These are phyloP conservation scores for Aspergillus sp. DNA, from an alignment of 2,329 filamentous ascomycete genomes.

Conservation along the genomic window DNA sequence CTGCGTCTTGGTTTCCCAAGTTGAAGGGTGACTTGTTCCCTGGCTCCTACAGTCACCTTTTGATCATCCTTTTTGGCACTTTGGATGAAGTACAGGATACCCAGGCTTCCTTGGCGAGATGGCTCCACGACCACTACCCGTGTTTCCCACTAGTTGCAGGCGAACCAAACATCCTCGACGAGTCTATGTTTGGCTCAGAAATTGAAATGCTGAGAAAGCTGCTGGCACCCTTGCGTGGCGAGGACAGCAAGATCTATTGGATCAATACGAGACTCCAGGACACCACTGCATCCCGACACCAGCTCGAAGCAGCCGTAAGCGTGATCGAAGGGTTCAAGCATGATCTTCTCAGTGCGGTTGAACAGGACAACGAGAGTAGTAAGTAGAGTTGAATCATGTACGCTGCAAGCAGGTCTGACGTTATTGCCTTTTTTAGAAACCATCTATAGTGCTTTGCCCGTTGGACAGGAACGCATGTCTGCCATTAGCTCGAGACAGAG, in stretches of 20 bases:
- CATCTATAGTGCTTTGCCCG: conserved; percentile 8
- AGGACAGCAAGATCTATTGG: conserved; percentile 12
- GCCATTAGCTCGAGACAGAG: conserved; percentile 12
- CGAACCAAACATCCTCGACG: conserved; percentile 7
- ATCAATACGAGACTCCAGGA: conserved; percentile 9
- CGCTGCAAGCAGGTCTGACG: too few species aligned
- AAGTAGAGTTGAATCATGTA: conserved; percentile 2
- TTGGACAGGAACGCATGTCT: conserved; percentile 6
- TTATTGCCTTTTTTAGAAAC: conserved; percentile 6
- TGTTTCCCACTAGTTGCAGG: not conserved
- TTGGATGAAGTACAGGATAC: conserved; percentile 61
- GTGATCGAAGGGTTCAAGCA: conserved; percentile 19
- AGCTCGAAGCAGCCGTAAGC: conserved; percentile 12
- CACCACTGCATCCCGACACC: conserved; percentile 6
- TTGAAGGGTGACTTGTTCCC: conserved; percentile 10
- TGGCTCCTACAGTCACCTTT: conserved; percentile 18
- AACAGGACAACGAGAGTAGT: conserved; percentile 10
- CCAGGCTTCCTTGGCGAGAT: conserved; percentile 58
- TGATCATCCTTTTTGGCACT: conserved; percentile 16
- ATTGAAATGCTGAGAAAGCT: conserved; percentile 18
- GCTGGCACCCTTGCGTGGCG: conserved; percentile 14
- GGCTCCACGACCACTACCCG: conserved; percentile 49
- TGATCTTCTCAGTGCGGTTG: conserved; percentile 7
- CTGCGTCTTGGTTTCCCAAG: conserved; percentile 5
- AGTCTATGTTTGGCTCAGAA: conserved; percentile 15